Evolutionary conservation across 495 filamentous ascomycete species (phyloP).

Genomic region (Penicillium canescens): DNA sequence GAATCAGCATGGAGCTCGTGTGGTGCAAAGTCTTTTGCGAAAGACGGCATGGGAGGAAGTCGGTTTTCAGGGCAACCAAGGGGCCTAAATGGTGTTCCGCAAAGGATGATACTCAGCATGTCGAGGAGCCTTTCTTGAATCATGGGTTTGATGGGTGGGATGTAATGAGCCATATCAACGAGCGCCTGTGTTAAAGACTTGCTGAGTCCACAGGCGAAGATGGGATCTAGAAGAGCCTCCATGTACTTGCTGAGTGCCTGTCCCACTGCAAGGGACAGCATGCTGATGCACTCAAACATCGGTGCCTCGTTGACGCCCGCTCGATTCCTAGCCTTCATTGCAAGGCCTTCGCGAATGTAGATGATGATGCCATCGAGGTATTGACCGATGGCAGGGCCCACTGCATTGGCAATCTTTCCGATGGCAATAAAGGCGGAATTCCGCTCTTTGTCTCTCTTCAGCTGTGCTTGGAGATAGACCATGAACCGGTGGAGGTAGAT

Average conservation of each 20-base stretch:
- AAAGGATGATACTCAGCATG: constrained; percentile 91
- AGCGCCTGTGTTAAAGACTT: constrained; percentile 90
- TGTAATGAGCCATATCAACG: constrained; percentile 98
- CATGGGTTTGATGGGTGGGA: constrained; percentile 85
- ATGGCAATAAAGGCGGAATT: constrained; percentile 93
- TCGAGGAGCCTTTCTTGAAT: constrained; percentile 94
- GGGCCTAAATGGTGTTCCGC: constrained; percentile 86
- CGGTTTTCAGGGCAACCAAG: constrained; percentile 82
- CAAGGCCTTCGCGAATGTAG: constrained; percentile 87
- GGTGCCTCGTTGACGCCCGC: constrained; percentile 74
- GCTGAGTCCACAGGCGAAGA: constrained; percentile 93
- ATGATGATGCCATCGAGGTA: constrained; percentile 93
- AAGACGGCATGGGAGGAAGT: constrained; percentile 66
- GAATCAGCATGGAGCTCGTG: constrained; percentile 66
- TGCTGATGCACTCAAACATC: constrained; percentile 97
- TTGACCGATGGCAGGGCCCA: constrained; percentile 87
- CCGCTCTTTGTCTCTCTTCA: constrained; percentile 93
- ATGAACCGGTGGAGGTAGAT: constrained; percentile 93
- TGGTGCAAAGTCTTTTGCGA: constrained; percentile 82
- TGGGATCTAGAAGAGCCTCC: constrained; percentile 91
- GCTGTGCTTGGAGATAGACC: constrained; percentile 88
- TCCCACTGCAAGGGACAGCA: constrained; percentile 90
- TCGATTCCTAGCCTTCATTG: constrained; percentile 76
- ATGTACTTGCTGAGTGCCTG: constrained; percentile 98
- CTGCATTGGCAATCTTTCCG: constrained; percentile 92